Conservation (phyloP, 495 filamentous ascomycete species). For the Xylaria telfairii region DNA sequence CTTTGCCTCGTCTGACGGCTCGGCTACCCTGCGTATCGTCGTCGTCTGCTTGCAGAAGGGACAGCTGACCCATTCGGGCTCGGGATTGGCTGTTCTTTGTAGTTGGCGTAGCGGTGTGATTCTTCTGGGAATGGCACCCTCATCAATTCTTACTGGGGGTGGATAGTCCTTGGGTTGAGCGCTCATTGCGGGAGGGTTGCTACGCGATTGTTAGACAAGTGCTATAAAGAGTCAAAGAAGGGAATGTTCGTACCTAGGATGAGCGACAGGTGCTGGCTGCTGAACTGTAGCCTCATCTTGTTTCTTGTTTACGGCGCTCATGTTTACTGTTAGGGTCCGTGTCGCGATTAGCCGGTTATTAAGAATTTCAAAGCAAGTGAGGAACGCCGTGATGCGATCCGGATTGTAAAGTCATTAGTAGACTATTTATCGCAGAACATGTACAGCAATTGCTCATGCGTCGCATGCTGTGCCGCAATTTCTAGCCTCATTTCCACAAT, state of each 20-base stretch:
- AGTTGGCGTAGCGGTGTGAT: slow-evolving; percentile 3
- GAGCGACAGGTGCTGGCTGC: background rate
- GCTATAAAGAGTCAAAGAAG: background rate
- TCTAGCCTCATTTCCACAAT: background rate
- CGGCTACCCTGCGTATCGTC: slow-evolving; percentile 6
- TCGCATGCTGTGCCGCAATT: slow-evolving; percentile 12
- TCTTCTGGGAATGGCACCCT: background rate
- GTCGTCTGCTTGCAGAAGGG: slow-evolving; percentile 5
- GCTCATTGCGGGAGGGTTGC: background rate
- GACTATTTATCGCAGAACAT: background rate
- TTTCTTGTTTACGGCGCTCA: background rate
- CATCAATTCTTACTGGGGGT: background rate
- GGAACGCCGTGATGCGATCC: background rate
- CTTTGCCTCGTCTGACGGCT: slow-evolving; percentile 16
- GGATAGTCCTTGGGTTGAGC: background rate
- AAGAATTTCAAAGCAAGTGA: no score
- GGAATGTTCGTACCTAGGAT: background rate
- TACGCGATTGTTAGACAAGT: background rate
- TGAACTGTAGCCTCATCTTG: background rate
- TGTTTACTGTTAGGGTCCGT: background rate
- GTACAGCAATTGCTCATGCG: background rate
- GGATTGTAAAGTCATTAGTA: background rate
- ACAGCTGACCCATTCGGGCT: slow-evolving; percentile 9
- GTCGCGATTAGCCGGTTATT: background rate
- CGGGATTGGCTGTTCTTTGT: background rate